phyloP scores from a whole-genome alignment of 768 basidiomycete genomes.

The Rossbeevera mucosa region DNA sequence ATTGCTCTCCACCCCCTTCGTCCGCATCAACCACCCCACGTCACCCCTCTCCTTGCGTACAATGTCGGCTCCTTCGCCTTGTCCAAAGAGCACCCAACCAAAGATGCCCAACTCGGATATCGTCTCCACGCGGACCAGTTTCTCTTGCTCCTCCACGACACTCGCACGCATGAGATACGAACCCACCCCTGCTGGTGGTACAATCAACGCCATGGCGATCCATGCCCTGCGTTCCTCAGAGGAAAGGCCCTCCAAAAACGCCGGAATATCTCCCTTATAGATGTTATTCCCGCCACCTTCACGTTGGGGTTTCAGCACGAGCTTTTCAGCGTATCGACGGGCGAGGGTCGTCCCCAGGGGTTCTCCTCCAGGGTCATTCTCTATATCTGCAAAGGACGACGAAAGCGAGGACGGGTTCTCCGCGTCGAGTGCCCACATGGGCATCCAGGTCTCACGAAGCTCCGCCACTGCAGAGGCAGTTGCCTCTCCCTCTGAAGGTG shows the following conservation, averaged over 20 bases:
- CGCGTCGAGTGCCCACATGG: slow-evolving; percentile 73
- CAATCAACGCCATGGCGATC: slow-evolving; percentile 95
- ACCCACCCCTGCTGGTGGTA: slow-evolving; percentile 60
- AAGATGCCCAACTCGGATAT: slow-evolving; percentile 91
- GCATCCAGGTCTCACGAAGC: slow-evolving; percentile 78
- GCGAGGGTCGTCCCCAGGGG: slow-evolving; percentile 22
- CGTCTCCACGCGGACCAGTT: slow-evolving; percentile 56
- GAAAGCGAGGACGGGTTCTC: neutral
- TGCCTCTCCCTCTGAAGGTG: slow-evolving; percentile 28
- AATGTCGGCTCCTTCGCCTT: slow-evolving; percentile 29
- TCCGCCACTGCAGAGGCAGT: slow-evolving; percentile 34
- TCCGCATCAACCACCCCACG: slow-evolving; percentile 81
- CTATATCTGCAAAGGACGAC: neutral
- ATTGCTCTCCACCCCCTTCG: slow-evolving; percentile 85
- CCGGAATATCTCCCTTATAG: slow-evolving; percentile 77
- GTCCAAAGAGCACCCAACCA: slow-evolving; percentile 79
- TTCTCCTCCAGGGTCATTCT: slow-evolving; percentile 3
- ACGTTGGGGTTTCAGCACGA: slow-evolving; percentile 95
- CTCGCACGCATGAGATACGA: slow-evolving; percentile 65
- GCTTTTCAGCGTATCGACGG: slow-evolving; percentile 36
- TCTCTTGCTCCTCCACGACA: neutral
- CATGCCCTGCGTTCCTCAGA: slow-evolving; percentile 70
- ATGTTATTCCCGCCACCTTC: slow-evolving; percentile 98
- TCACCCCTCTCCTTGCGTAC: slow-evolving; percentile 51
- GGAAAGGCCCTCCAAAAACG: slow-evolving; percentile 63